Conservation (phyloP, 768 basidiomycete genomes). For the Tephrocybe sp. region DNA sequence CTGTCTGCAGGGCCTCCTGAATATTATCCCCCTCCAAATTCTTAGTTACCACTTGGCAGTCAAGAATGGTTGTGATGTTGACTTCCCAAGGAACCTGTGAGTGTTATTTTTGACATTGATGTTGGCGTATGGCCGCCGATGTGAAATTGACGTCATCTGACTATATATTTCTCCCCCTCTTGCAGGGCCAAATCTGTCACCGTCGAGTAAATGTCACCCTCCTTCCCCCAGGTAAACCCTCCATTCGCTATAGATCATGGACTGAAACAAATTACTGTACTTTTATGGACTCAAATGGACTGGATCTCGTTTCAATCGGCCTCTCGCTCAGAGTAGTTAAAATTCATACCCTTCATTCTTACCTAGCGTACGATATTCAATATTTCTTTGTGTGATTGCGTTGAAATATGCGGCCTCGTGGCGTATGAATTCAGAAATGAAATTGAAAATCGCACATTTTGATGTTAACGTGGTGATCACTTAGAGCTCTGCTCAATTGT, state of each 20-base stretch:
- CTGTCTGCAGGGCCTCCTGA: slow-evolving; percentile 91
- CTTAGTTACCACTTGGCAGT: slow-evolving; percentile 96
- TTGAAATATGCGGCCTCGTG: too few species aligned
- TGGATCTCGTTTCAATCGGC: not conserved
- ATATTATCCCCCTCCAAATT: slow-evolving; percentile 95
- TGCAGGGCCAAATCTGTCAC: slow-evolving; percentile 77
- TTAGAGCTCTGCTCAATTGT: too few species aligned
- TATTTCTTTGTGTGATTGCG: too few species aligned
- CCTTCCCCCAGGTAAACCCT: not conserved
- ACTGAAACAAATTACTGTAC: slow-evolving; percentile 27
- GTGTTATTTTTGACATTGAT: slow-evolving; percentile 28
- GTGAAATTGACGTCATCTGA: slow-evolving; percentile 6
- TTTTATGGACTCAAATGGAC: slow-evolving; percentile 22
- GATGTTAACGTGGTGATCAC: too few species aligned
- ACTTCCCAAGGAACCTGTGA: slow-evolving; percentile 95
- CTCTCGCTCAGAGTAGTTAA: slow-evolving; percentile 1
- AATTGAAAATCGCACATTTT: too few species aligned
- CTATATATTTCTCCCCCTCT: not conserved
- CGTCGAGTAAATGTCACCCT: slow-evolving; percentile 51
- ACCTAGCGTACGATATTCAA: slow-evolving; percentile 21
- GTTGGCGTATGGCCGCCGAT: not conserved
- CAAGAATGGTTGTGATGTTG: slow-evolving; percentile 95
- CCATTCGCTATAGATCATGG: slow-evolving; percentile 8
- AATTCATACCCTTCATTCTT: slow-evolving; percentile 4
- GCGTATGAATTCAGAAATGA: too few species aligned